These are phyloP conservation scores for Ormosia emarginata DNA, from an alignment of 306 rosid species.

Conservation along the genomic window DNA sequence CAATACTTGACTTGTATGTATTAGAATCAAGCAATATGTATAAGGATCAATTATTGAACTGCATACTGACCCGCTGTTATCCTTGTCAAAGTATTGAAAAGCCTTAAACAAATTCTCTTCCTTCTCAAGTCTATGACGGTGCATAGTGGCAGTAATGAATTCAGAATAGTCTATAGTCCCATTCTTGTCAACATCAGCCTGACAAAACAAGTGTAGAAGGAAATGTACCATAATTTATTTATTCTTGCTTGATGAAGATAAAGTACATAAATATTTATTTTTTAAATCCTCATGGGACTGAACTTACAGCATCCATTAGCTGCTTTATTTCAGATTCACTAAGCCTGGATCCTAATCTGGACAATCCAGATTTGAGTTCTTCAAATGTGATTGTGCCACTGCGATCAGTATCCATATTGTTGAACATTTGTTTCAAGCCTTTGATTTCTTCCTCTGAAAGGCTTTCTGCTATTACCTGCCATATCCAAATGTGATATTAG, in stretches of 20 bases:
- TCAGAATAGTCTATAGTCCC: slow-evolving; percentile 82
- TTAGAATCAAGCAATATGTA: neutral
- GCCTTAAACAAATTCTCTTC: slow-evolving; percentile 79
- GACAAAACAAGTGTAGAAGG: neutral
- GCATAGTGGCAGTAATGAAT: slow-evolving; percentile 91
- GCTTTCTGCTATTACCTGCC: slow-evolving; percentile 83
- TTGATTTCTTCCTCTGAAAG: slow-evolving; percentile 84
- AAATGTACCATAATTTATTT: neutral
- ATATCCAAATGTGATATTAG: too few relatives aligned
- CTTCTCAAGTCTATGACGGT: slow-evolving; percentile 76
- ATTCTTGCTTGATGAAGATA: neutral
- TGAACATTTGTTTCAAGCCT: slow-evolving; percentile 90
- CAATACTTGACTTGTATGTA: neutral
- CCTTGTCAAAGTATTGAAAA: slow-evolving; percentile 81
- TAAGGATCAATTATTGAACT: neutral
- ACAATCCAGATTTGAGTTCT: slow-evolving; percentile 75
- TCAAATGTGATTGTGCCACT: slow-evolving; percentile 86
- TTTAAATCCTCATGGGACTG: neutral
- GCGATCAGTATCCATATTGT: slow-evolving; percentile 83
- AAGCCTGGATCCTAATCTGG: slow-evolving; percentile 84
- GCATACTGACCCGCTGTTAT: slow-evolving; percentile 61
- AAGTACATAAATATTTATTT: neutral
- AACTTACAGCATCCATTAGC: slow-evolving; percentile 88
- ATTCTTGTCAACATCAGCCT: slow-evolving; percentile 84
- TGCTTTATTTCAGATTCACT: slow-evolving; percentile 73